Evolutionary conservation across 176 grass and related monocot genomes (phyloP), one percentile per base, ranked within the genome.

Genomic region (Typha latifolia): DNA sequence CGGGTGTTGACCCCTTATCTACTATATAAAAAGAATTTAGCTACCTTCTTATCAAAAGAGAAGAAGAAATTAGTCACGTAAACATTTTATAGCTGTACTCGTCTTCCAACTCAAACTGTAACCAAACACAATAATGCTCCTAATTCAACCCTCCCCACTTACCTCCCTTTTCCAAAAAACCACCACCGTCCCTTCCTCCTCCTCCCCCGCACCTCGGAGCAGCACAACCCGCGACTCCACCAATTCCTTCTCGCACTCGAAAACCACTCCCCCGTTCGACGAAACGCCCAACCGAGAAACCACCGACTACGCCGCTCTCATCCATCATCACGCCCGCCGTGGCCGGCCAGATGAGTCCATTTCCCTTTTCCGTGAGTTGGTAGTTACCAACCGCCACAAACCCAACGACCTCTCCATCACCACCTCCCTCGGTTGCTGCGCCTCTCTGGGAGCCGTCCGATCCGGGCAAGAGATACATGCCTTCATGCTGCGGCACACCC

Each of bases 401-500:
- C 49, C 66, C 12, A 14, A 61, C 31, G 27, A 27, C 13, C 73
- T 68, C 49, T 62, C 79, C 18, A 49, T 81, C 23, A 62, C 79
- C 20, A 62, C 51, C 7, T 32, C 69, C 51, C 71, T 81, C 32
- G 71, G 70, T 12, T 63, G 64, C 64, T 81, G 79, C 51, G 79
- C 20, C 51, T 49, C 63, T 2, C 37, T 81, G 15, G 27, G 76
- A 10, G 76, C 76, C 16, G 24, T 75, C 61, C 49, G 66, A 51
- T 62, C 70, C 2, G 82, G 82, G 16, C 27, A 64, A 71, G 82
- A 79, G 62, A n/a, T 79, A 29, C 82, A 84, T 3, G 76, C 70
- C 27, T 79, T 81, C 56, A 64, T 74, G 79, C 48, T 81, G 12
- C 71, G 79, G 4, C 70, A 49, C 32, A 24, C 34, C 24, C 14